A percentile compares a stretch with the other conserved stretches of the same genome.
phyloP scores from a whole-genome alignment of 306 rosid genomes.

The Acacia melanoxylon region DNA sequence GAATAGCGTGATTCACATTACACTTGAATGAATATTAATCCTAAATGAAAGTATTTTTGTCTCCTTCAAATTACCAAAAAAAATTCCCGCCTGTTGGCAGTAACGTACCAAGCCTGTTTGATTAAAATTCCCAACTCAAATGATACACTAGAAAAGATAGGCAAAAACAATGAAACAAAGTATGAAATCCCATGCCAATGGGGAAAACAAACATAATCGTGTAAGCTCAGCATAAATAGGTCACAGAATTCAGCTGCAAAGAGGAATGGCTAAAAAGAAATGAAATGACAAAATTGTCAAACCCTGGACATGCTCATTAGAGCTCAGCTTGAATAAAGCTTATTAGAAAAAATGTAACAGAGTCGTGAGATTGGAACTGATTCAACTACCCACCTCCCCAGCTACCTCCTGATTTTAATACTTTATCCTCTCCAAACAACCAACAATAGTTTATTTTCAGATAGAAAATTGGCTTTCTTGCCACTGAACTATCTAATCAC shows the following conservation, averaged over 20 bases:
- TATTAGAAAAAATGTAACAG: neutral
- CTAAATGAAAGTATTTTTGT: neutral
- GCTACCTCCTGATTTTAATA: constrained; percentile 9
- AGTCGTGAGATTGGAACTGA: neutral
- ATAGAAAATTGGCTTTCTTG: constrained; percentile 7
- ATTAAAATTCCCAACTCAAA: neutral
- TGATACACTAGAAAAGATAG: neutral
- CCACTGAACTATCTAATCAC: constrained; percentile 19
- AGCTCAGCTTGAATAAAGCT: neutral
- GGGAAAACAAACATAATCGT: neutral
- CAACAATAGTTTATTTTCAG: constrained; percentile 4
- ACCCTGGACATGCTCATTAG: neutral
- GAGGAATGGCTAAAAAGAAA: neutral
- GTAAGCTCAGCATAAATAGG: neutral
- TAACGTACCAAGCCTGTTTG: neutral
- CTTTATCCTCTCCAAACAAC: neutral
- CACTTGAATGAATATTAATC: neutral
- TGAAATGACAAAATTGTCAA: neutral
- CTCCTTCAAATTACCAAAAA: neutral
- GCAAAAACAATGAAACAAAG: neutral
- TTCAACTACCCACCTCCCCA: neutral
- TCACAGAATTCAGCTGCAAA: neutral
- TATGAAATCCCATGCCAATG: neutral
- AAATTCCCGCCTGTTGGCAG: neutral
- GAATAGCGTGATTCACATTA: neutral